These are phyloP conservation scores for Saturnispora gosingensis DNA, from an alignment of 805 yeast species.

Conservation along the genomic window DNA sequence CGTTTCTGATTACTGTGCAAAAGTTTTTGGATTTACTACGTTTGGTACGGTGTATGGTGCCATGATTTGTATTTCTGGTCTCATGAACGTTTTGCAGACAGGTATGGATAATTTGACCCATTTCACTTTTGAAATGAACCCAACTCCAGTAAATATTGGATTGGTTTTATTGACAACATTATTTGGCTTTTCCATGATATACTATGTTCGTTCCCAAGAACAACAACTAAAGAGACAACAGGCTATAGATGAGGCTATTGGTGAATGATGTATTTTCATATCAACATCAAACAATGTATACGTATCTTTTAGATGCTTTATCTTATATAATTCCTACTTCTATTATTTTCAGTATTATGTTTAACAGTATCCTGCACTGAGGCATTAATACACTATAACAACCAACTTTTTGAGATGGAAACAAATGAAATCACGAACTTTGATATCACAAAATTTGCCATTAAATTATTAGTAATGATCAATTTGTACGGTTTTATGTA, in stretches of 20 bases:
- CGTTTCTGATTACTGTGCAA: constrained; percentile 83
- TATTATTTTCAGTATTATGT: not conserved
- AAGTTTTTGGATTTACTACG: constrained; percentile 85
- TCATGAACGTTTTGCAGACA: constrained; percentile 68
- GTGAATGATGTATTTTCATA: constrained; percentile 34
- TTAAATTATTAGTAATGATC: no score
- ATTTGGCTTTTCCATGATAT: constrained; percentile 38
- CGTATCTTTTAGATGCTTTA: constrained; percentile 28
- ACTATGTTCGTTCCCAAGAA: constrained; percentile 35
- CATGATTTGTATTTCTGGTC: constrained; percentile 71
- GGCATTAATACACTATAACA: not conserved
- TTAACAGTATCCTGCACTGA: no score
- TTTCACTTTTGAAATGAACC: constrained; percentile 57
- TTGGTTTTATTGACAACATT: constrained; percentile 47
- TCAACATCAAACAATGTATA: not conserved
- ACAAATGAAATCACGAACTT: no score
- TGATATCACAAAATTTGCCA: no score
- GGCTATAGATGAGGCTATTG: constrained; percentile 48
- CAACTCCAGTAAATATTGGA: constrained; percentile 61
- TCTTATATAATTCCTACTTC: not conserved
- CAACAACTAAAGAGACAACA: constrained; percentile 37
- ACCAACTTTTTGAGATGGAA: not conserved
- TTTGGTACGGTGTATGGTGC: constrained; percentile 90
- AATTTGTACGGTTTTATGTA: no score
- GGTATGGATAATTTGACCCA: constrained; percentile 65